Evolutionary conservation across 176 grass and related monocot species (phyloP).

Genomic region (Rhynchospora tenuis): DNA sequence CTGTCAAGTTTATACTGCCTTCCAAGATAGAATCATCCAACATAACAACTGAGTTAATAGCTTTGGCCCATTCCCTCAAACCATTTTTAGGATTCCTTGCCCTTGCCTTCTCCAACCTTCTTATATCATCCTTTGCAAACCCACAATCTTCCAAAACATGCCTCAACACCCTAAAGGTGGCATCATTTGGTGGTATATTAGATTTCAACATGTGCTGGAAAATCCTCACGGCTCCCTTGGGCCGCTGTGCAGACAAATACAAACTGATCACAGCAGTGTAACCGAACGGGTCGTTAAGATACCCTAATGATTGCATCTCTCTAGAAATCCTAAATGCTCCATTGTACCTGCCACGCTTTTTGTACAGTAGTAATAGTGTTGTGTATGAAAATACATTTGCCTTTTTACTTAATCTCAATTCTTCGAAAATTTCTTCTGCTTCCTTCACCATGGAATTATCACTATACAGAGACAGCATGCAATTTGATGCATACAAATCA

Average conservation of each 20-base stretch:
- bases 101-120: conserved; percentile 50
- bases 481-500: conserved; percentile 80
- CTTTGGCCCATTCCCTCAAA: conserved; percentile 50
- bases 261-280: conserved; percentile 61
- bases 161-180: conserved; percentile 72
- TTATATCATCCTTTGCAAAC: conserved; percentile 37
- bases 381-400: conserved; percentile 84
- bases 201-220: conserved; percentile 71
- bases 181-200: conserved; percentile 52
- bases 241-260: conserved; percentile 47
- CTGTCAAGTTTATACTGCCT: conserved; percentile 16
- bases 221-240: conserved; percentile 49
- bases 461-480: conserved; percentile 81
- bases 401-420: conserved; percentile 46
- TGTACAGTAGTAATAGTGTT: conserved; percentile 72
- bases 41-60: conserved; percentile 33
- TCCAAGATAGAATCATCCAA: conserved; percentile 27
- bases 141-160: conserved; percentile 48
- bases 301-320: conserved; percentile 75
- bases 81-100: conserved; percentile 38
- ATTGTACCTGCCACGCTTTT: conserved; percentile 51
- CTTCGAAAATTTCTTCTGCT: conserved; percentile 69
- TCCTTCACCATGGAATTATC: conserved; percentile 77
- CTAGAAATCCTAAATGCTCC: conserved; percentile 59
- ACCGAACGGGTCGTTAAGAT: conserved; percentile 51